phyloP scores from a whole-genome alignment of 2,329 filamentous ascomycete species.

The Aspergillus sp. region DNA sequence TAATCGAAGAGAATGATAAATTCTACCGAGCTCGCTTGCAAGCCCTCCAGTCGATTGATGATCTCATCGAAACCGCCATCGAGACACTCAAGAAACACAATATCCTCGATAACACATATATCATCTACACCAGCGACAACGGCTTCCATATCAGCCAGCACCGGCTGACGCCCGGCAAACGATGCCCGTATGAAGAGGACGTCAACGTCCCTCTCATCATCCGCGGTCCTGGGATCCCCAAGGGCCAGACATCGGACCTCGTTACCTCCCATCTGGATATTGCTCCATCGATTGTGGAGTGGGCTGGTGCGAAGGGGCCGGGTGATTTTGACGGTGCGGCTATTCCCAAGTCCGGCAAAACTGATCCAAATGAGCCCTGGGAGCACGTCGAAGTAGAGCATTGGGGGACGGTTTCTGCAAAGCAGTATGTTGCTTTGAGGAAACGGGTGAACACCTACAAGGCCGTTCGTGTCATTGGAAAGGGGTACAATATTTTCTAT shows the following conservation, averaged over 20 bases:
- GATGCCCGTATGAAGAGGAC: conserved; percentile 52
- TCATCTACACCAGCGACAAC: conserved; percentile 56
- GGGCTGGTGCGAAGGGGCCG: conserved; percentile 28
- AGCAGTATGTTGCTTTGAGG: neutral
- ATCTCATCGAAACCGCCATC: conserved; percentile 43
- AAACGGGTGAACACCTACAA: conserved; percentile 14
- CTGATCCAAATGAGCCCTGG: conserved; percentile 14
- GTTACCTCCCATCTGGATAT: conserved; percentile 59
- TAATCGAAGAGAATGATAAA: conserved; percentile 46
- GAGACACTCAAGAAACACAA: conserved; percentile 29
- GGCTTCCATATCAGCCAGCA: conserved; percentile 56
- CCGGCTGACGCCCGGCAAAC: conserved; percentile 51
- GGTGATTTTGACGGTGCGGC: conserved; percentile 51
- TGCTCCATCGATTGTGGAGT: conserved; percentile 51
- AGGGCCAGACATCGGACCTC: conserved; percentile 32
- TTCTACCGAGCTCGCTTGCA: conserved; percentile 46
- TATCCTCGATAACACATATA: conserved; percentile 45
- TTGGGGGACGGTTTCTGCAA: conserved; percentile 41
- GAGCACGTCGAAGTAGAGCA: conserved; percentile 55
- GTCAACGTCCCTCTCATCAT: conserved; percentile 55
- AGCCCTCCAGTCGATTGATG: conserved; percentile 48
- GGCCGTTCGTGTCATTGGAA: conserved; percentile 14
- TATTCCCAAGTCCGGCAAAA: conserved; percentile 29
- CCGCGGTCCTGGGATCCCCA: conserved; percentile 49
- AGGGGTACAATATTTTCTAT: conserved; percentile 16